These are phyloP conservation scores for Akanthomyces lecanii DNA, from an alignment of 2,329 filamentous ascomycete species.

Conservation along the genomic window DNA sequence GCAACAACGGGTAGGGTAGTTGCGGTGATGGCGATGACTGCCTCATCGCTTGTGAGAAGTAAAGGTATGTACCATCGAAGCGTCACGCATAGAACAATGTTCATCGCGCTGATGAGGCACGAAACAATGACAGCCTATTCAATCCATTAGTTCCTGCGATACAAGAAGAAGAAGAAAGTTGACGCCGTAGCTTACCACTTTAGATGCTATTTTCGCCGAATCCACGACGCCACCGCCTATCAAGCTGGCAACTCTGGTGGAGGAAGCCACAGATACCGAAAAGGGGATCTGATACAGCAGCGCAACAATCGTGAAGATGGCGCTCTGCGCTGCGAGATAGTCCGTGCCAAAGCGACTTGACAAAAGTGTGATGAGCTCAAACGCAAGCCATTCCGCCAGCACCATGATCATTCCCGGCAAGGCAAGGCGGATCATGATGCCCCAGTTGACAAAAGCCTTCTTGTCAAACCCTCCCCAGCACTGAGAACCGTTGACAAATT, in stretches of 20 bases:
- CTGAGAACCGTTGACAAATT: constrained; percentile 66
- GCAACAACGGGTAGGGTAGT: constrained; percentile 74
- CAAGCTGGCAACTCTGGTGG: constrained; percentile 86
- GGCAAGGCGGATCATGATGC: constrained; percentile 78
- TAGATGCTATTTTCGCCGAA: constrained; percentile 73
- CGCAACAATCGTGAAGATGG: constrained; percentile 73
- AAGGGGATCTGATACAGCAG: constrained; percentile 91
- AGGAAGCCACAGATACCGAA: constrained; percentile 81
- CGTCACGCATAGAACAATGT: constrained; percentile 63
- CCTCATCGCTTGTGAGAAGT: constrained; percentile 69
- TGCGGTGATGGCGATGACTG: constrained; percentile 67
- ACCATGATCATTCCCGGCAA: constrained; percentile 91
- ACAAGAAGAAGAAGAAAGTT: background rate
- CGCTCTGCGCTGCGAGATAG: constrained; percentile 83
- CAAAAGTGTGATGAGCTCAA: constrained; percentile 84
- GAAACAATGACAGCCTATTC: constrained; percentile 55
- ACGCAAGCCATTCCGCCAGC: constrained; percentile 86
- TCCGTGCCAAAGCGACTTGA: constrained; percentile 75
- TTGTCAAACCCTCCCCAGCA: constrained; percentile 81
- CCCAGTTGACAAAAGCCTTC: constrained; percentile 69
- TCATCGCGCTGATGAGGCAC: constrained; percentile 70
- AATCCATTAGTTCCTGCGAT: background rate
- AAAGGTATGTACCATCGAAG: constrained; percentile 70
- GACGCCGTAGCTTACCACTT: constrained; percentile 52
- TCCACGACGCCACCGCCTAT: constrained; percentile 81